phyloP scores from a whole-genome alignment of 768 basidiomycete genomes.

The Lyophyllum semitale region DNA sequence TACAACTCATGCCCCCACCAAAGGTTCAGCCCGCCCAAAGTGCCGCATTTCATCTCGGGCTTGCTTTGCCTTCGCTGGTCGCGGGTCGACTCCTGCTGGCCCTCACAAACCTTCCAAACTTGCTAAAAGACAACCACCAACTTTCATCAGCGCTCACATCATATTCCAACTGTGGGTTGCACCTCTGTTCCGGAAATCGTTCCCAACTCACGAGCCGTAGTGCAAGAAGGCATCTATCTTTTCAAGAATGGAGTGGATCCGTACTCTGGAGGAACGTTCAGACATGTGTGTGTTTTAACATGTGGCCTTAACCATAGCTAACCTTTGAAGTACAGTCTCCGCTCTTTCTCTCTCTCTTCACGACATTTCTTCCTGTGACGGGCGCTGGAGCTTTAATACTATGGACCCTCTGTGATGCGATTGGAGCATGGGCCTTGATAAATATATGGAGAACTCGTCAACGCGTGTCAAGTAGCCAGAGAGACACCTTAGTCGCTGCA shows the following conservation, averaged over 20 bases:
- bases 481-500: constrained; percentile 65
- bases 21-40: neutral
- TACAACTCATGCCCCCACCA: constrained; percentile 14
- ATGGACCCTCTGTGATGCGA: constrained; percentile 72
- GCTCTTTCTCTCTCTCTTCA: constrained; percentile 74
- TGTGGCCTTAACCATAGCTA: neutral
- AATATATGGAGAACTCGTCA: constrained; percentile 69
- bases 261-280: constrained; percentile 83
- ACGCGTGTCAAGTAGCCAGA: constrained; percentile 42
- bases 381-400: constrained; percentile 49
- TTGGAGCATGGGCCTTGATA: constrained; percentile 69
- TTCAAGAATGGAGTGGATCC: constrained; percentile 79
- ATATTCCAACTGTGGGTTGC: constrained; percentile 69
- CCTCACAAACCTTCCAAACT: constrained; percentile 46
- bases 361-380: constrained; percentile 64
- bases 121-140: constrained; percentile 70
- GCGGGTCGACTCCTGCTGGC: constrained; percentile 54
- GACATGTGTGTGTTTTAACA: constrained; percentile 63
- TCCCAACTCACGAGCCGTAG: constrained; percentile 40
- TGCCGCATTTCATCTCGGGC: constrained; percentile 9
- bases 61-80: constrained; percentile 43
- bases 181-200: neutral
- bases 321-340: constrained; percentile 61
- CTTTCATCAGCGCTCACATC: constrained; percentile 83
- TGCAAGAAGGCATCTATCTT: constrained; percentile 88